Evolutionary conservation across 305 asterid species (phyloP).

Genomic region (Solanum hybrid): DNA sequence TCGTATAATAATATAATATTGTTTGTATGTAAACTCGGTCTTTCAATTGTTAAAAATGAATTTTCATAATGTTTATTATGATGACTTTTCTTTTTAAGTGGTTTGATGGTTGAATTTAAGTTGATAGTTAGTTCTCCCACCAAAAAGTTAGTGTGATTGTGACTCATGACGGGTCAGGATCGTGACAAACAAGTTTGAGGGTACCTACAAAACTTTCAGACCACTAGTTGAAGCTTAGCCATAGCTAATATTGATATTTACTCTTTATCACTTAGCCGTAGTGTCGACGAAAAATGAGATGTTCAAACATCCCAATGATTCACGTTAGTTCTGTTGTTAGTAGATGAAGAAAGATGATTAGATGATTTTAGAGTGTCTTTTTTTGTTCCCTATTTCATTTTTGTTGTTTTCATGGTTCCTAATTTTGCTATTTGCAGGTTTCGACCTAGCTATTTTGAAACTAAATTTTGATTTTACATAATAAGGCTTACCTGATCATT

Average conservation of each 20-base stretch:
- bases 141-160: not conserved
- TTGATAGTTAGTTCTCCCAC: not conserved
- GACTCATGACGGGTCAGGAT: not conserved
- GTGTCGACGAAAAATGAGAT: not conserved
- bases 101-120: not conserved
- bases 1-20: not conserved
- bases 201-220: not conserved
- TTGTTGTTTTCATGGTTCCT: not conserved
- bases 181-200: not conserved
- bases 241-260: not conserved
- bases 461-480: not conserved
- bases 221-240: not conserved
- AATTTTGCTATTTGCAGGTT: not conserved
- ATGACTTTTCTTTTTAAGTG: too few species aligned
- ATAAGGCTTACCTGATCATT: too few species aligned
- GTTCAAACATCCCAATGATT: not conserved
- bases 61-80: not conserved
- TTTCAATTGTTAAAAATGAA: too few species aligned
- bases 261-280: not conserved
- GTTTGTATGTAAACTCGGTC: not conserved
- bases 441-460: not conserved
- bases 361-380: not conserved
- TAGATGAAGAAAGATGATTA: not conserved
- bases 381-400: not conserved
- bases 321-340: too few species aligned